phyloP scores from a whole-genome alignment of 2,329 filamentous ascomycete genomes.

The Akanthomyces muscarius region DNA sequence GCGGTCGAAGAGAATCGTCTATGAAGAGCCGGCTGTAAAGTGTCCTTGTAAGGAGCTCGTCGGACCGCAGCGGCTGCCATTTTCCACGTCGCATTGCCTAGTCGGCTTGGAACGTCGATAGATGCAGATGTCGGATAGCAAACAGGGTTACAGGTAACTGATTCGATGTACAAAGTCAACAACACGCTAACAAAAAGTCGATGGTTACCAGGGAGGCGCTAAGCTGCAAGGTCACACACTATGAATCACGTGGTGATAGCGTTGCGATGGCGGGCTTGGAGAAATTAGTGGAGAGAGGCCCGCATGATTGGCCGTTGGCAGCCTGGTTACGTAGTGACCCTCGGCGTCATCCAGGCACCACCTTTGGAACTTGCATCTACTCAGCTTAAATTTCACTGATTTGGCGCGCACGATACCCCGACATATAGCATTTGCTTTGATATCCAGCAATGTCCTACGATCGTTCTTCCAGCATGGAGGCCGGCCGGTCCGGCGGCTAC shows the following conservation, averaged over 20 bases:
- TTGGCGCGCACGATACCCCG: background rate
- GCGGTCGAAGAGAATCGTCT: slow-evolving; percentile 79
- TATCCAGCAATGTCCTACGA: slow-evolving; percentile 76
- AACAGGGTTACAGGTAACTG: background rate
- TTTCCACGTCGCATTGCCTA: slow-evolving; percentile 41
- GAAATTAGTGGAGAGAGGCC: background rate
- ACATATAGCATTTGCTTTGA: background rate
- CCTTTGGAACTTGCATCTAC: slow-evolving; percentile 17
- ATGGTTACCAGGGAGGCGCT: slow-evolving; percentile 12
- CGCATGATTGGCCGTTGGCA: slow-evolving; percentile 1
- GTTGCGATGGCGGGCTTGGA: background rate
- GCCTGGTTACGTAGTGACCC: slow-evolving; percentile 20
- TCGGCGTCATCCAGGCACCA: slow-evolving; percentile 24
- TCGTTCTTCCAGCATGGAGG: slow-evolving; percentile 77
- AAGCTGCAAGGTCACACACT: slow-evolving; percentile 15
- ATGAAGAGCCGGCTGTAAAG: slow-evolving; percentile 83
- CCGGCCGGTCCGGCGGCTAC: slow-evolving; percentile 73
- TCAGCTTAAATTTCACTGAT: slow-evolving; percentile 3
- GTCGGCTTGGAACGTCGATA: slow-evolving; percentile 26
- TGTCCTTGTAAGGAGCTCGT: slow-evolving; percentile 73
- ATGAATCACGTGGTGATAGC: slow-evolving; percentile 15
- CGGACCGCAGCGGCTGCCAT: slow-evolving; percentile 53
- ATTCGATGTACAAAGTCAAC: slow-evolving; percentile 7
- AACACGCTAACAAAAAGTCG: slow-evolving; percentile 14
- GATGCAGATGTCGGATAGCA: background rate